Evolutionary conservation across 1,284 basidiomycete genomes (phyloP), one percentile per base, ranked within the genome.

Genomic region (Amylostereum chailletii): DNA sequence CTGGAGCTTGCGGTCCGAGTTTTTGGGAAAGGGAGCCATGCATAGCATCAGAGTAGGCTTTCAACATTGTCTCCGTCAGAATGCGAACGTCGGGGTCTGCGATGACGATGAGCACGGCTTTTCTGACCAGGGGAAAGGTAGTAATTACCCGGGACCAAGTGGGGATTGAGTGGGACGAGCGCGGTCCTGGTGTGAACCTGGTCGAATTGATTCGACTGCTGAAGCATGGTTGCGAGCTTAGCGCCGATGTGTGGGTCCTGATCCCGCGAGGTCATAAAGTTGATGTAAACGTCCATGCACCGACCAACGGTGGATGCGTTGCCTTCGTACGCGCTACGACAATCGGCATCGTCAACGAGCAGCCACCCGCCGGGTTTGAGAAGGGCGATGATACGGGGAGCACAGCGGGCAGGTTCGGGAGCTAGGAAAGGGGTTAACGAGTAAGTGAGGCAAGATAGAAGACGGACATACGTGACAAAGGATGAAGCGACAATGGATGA

Each of bases 401-500:
- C 31, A 46, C 45, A 11, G 41, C 39, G 40, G 48, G 48, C 4
- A 46, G 50, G 27, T 55, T 42, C 5, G 52, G 51, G 26, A 59
- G 45, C 58, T 59, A 34, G 4, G 10, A 9, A 34, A 10, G 34
- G 7, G 6, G 30, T 5, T 26, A 29, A 11, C 31, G 3, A 8
- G 34, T 30, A 5, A 2, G 19, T 10, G n/a, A 6, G 1, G 11
- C 26, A 26, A n/a, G n/a, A 27, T 34, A 30, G 19, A 3, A 4
- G 9, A 27, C 4, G 5, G 19, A 34, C 50, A 26, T 45, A 62
- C 61, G 44, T 62, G 57, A 29, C 50, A 32, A 34, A 61, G 46
- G n/a, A 60, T 45, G 31, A 62, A 54, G 10, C 60, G 55, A 4
- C 50, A 43, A 47, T 62, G 61, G 8, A 62, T 53, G 1, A 60